Evolutionary conservation across 1,139 yeast species (phyloP), one percentile per base, ranked within the genome.

Genomic region (Lodderomyces pseudojiufengensis): DNA sequence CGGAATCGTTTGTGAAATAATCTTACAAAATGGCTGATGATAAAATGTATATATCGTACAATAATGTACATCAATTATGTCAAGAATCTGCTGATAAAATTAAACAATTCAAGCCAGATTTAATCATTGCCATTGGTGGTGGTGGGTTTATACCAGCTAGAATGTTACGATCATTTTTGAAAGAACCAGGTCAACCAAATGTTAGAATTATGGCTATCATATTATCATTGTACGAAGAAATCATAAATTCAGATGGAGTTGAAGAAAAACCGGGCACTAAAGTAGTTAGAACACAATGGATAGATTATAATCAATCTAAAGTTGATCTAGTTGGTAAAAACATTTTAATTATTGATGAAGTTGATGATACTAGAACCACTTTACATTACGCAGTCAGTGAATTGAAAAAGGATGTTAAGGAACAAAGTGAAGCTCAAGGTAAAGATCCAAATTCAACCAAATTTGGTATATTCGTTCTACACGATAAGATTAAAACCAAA

Each of bases 131-230:
- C 50, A 86, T 90, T 53, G 78, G 84, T 53, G 95, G 95, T 45
- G 95, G 97, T 52, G 97, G 97, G 5, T 84, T 90, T 62, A 90
- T 90, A 44, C 97, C 97, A 12, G 97, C 97, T 21, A 78, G 97
- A 58, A 90, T 90, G 65, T 76, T 90, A 52, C 78, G 97, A 60
- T 81, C 97, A 1, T 90, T 90, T 63, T 70, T 90, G 52, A 88
- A 87, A 62, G 81, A 80, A 46, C 84, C 84, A 37, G 95, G 95
- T 40, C 76, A 84, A 46, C 88, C 92, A 51, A 88, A 87, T 59
- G 85, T 88, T 43, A 85, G 95, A 49, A 87, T 90, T 53, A 92
- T 86, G 79, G 97, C 97, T 38, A 86, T 90, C 52, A 94, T 94
- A 31, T 72, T 90, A 48, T 86, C 96, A 0, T 73, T 90, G 35